These are phyloP conservation scores for Eruca vesicaria DNA, from an alignment of 441 rosid species.

Conservation along the genomic window DNA sequence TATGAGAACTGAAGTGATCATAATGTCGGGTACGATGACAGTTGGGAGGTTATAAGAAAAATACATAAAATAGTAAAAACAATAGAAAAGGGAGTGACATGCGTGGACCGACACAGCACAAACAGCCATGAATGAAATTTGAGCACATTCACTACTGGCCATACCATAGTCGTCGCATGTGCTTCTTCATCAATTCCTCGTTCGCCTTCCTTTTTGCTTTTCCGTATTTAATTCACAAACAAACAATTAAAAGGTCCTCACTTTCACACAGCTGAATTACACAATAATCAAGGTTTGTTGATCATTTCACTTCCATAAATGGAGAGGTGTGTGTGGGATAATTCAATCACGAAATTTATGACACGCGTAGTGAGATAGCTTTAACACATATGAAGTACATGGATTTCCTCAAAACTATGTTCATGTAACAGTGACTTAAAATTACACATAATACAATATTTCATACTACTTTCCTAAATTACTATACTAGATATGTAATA, in stretches of 20 bases:
- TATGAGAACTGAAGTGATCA: slow-evolving; percentile 21
- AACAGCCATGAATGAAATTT: slow-evolving; percentile 36
- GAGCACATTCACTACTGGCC: slow-evolving; percentile 25
- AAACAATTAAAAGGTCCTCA: not conserved
- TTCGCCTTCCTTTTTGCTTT: slow-evolving; percentile 9
- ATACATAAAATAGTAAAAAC: not conserved
- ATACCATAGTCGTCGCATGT: slow-evolving; percentile 30
- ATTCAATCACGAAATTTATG: too few relatives aligned
- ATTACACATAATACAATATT: too few relatives aligned
- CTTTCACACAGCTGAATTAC: slow-evolving; percentile 23
- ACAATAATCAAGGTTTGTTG: slow-evolving; percentile 15
- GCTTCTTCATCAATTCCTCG: slow-evolving; percentile 34
- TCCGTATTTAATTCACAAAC: slow-evolving; percentile 8
- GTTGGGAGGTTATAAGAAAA: slow-evolving; percentile 22
- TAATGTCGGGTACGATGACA: slow-evolving; percentile 33
- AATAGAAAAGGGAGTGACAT: slow-evolving; percentile 16
- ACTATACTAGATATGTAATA: too few relatives aligned
- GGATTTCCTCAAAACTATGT: too few relatives aligned
- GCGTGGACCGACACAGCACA: slow-evolving; percentile 40
- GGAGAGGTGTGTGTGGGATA: not conserved
- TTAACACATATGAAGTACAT: too few relatives aligned
- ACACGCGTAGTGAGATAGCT: too few relatives aligned
- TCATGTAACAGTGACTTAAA: too few relatives aligned
- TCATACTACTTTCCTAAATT: too few relatives aligned
- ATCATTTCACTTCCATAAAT: slow-evolving; percentile 23